These are phyloP conservation scores for Dichotomopilus funicola DNA, from an alignment of 2,329 filamentous ascomycete genomes.

Conservation along the genomic window DNA sequence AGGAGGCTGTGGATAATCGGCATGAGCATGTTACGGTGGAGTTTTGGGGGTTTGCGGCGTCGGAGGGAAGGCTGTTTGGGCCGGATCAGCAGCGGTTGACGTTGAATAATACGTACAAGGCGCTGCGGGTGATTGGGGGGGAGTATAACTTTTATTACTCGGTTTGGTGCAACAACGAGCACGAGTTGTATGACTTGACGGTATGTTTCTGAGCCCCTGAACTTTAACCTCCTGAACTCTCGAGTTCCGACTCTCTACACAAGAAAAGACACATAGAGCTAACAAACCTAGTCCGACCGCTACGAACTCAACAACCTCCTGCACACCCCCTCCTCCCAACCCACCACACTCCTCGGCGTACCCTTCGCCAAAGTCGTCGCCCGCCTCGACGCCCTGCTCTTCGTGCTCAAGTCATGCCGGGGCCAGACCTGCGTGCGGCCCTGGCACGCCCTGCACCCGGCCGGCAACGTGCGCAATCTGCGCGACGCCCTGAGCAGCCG, in stretches of 20 bases:
- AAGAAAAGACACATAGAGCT: not conserved
- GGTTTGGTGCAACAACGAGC: conserved; percentile 63
- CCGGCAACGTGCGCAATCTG: conserved; percentile 44
- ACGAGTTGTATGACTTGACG: conserved; percentile 58
- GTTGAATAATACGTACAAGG: conserved; percentile 55
- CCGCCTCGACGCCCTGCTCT: conserved; percentile 51
- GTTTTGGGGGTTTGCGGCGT: conserved; percentile 44
- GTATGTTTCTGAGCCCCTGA: conserved; percentile 29
- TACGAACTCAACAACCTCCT: conserved; percentile 44
- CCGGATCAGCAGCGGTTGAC: conserved; percentile 19
- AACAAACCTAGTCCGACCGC: conserved; percentile 33
- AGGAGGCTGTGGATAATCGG: conserved; percentile 22
- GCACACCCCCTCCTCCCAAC: conserved; percentile 11
- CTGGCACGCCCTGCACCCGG: conserved; percentile 51
- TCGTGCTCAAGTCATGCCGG: conserved; percentile 57
- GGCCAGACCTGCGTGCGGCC: conserved; percentile 46
- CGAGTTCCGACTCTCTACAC: not conserved
- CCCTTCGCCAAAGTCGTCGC: conserved; percentile 36
- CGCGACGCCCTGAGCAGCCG: conserved; percentile 40
- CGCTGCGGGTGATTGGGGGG: conserved; percentile 45
- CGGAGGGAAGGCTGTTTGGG: conserved; percentile 32
- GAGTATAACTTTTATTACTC: conserved; percentile 58
- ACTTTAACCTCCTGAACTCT: not conserved
- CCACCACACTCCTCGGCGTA: conserved; percentile 28
- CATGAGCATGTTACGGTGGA: conserved; percentile 54